These are phyloP conservation scores for Xylaria sp. DNA, from an alignment of 2,329 filamentous ascomycete genomes.

Conservation along the genomic window DNA sequence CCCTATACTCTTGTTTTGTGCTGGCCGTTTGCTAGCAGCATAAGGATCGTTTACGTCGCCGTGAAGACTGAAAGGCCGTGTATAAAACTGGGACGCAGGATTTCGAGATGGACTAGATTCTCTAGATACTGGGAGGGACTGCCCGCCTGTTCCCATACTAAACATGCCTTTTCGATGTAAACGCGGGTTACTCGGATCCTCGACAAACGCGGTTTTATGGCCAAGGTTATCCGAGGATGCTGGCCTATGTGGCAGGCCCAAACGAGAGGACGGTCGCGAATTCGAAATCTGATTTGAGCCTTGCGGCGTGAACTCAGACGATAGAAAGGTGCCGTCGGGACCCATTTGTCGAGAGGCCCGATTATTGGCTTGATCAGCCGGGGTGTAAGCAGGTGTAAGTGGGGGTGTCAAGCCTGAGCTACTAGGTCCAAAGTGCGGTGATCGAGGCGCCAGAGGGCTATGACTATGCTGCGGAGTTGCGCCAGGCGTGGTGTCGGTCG, in stretches of 20 bases:
- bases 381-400: constrained; percentile 77
- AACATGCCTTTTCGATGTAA: constrained; percentile 53
- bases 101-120: constrained; percentile 61
- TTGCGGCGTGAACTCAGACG: constrained; percentile 60
- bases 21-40: constrained; percentile 70
- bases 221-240: constrained; percentile 40
- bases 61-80: constrained; percentile 70
- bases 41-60: constrained; percentile 83
- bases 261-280: constrained; percentile 38
- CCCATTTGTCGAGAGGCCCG: constrained; percentile 16
- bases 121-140: constrained; percentile 53
- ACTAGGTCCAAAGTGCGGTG: constrained; percentile 62
- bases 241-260: constrained; percentile 39
- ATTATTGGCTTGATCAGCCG: constrained; percentile 35
- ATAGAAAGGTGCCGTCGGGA: constrained; percentile 27
- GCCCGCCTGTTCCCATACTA: constrained; percentile 40
- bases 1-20: constrained; percentile 58
- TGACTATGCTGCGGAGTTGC: constrained; percentile 62
- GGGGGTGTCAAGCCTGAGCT: constrained; percentile 74
- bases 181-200: constrained; percentile 29
- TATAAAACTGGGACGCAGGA: constrained; percentile 58
- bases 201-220: constrained; percentile 37
- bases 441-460: constrained; percentile 58
- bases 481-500: constrained; percentile 54
- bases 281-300: constrained; percentile 56